phyloP scores from a whole-genome alignment of 1,284 basidiomycete species.

The Sporisorium sorghi region DNA sequence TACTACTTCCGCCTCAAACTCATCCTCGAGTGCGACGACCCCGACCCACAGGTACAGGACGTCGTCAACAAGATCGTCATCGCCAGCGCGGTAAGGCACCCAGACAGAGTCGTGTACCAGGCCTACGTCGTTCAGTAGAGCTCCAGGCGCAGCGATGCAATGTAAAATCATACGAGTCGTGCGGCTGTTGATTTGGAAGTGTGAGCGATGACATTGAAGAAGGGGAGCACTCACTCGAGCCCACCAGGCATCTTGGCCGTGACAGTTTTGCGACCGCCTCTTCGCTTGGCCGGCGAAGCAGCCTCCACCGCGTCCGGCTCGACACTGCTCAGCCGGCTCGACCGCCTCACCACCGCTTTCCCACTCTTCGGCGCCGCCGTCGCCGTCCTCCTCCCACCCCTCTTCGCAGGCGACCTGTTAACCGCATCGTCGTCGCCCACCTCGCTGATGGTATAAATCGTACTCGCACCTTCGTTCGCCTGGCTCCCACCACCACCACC shows the following conservation, averaged over 20 bases:
- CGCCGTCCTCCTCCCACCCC: conserved; percentile 1
- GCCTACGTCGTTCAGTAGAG: conserved; percentile 37
- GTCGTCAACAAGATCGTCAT: conserved; percentile 43
- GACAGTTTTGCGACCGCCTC: neutral
- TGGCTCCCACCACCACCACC: conserved; percentile 20
- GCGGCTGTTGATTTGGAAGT: neutral
- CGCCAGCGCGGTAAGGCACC: conserved; percentile 29
- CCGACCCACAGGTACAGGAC: conserved; percentile 33
- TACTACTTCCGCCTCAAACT: conserved; percentile 44
- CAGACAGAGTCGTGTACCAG: conserved; percentile 30
- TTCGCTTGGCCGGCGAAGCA: conserved; percentile 23
- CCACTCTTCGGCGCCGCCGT: neutral
- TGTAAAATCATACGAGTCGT: neutral
- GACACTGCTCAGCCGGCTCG: conserved; percentile 39
- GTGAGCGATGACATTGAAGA: neutral
- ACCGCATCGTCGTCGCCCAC: conserved; percentile 22
- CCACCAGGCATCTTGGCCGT: conserved; percentile 37
- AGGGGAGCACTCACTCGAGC: conserved; percentile 39
- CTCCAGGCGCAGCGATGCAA: neutral
- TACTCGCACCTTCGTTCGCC: conserved; percentile 25
- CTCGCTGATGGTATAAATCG: conserved; percentile 51
- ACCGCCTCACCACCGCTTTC: conserved; percentile 24
- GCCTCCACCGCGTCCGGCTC: conserved; percentile 24
- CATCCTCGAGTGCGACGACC: conserved; percentile 32
- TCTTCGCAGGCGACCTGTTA: conserved; percentile 9